phyloP scores from a whole-genome alignment of 768 basidiomycete species.

The Lepiota venenata region DNA sequence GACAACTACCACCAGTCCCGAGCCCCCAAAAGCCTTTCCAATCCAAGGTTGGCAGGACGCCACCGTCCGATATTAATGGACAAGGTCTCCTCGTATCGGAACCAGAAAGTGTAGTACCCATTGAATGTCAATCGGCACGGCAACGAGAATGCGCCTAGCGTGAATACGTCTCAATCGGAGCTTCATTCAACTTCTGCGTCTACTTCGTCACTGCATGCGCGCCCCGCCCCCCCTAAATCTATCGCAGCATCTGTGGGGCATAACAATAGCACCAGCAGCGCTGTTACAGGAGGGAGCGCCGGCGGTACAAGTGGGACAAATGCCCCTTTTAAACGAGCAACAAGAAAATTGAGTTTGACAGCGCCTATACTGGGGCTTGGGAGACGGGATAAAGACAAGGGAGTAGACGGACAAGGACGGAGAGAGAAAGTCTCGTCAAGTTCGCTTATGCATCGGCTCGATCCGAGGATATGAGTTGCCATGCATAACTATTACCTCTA shows the following conservation, averaged over 20 bases:
- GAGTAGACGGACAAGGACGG: constrained; percentile 33
- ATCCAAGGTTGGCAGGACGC: background rate
- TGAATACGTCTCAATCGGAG: constrained; percentile 4
- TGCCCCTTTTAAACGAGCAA: constrained; percentile 36
- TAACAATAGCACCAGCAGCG: constrained; percentile 20
- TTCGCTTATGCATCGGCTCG: constrained; percentile 14
- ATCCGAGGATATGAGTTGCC: background rate
- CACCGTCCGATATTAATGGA: constrained; percentile 6
- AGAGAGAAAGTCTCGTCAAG: constrained; percentile 19
- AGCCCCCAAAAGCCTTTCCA: constrained; percentile 4
- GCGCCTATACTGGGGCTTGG: constrained; percentile 58
- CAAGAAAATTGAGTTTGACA: constrained; percentile 67
- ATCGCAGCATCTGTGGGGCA: constrained; percentile 18
- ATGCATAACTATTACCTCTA: background rate
- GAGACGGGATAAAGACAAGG: constrained; percentile 53
- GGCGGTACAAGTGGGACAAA: background rate
- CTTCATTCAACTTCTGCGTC: constrained; percentile 11
- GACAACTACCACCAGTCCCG: constrained; percentile 14
- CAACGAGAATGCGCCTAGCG: background rate
- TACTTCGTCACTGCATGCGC: constrained; percentile 9
- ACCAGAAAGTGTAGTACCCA: constrained; percentile 7
- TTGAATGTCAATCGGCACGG: background rate
- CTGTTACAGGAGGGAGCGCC: constrained; percentile 13
- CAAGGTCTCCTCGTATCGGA: constrained; percentile 7
- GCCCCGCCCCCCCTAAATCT: constrained; percentile 17